Evolutionary conservation across 2,329 filamentous ascomycete genomes (phyloP), one percentile per base, ranked within the genome.

Genomic region (Exophiala phaeomuriformis): DNA sequence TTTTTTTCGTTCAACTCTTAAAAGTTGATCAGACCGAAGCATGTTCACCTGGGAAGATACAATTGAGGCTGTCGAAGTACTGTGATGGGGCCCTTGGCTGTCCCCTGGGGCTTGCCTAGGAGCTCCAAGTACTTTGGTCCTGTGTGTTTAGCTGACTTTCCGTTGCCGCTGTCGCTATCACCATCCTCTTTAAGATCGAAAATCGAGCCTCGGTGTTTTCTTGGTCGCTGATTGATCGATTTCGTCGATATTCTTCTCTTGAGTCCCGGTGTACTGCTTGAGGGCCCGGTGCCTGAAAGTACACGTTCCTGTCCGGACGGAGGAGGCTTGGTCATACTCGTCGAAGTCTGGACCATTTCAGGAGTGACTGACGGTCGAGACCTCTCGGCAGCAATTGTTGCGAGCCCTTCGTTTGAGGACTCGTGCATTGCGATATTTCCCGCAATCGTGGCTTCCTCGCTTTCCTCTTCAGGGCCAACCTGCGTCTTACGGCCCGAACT

Each of bases 181-280:
- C 41, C 45, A 31, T 61, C 58, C n/a, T 56, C 53, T 3, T 40
- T 53, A n/a, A 61, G 47, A 27, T 61, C 58, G 40, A 59, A 61
- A 12, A 55, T 53, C 2, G 53, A 57, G 3, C 43, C 52, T 29
- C 47, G 51, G 31, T 49, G 41, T 33, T 53, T 50, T 39, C 49
- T 48, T 12, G n/a, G 5, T 33, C 43, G 28, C n/a, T 42, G 35
- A 27, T 30, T 44, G 5, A 28, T n/a, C 27, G 35, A 41, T 29
- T 29, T 1, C 29, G 36, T 49, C 7, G 47, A 41, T 12, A 47
- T 19, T 19, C 50, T 53, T 42, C 53, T 51, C 28, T 56, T 53
- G 37, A 59, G 54, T 28, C 32, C 36, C 4, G 41, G 6, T 10
- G 35, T 29, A 6, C 32, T 51, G 4, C 19, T n/a, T 3, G 42